Conservation (phyloP, 2,329 filamentous ascomycete species). For the Venturiaceae sp. region DNA sequence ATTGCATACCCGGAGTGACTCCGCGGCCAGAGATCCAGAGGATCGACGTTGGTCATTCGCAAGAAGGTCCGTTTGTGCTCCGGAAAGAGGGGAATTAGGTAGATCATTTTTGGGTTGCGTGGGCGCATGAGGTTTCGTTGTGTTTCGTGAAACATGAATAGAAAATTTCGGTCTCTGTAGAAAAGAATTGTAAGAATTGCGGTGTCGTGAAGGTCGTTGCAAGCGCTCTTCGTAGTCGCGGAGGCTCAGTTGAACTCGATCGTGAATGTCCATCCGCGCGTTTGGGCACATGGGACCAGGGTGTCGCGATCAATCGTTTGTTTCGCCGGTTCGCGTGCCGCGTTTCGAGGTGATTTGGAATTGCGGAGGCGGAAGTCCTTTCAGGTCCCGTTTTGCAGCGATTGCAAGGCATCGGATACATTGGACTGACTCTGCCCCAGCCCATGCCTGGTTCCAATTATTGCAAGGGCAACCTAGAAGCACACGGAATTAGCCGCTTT, state of each 20-base stretch:
- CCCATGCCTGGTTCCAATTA: slow-evolving; percentile 20
- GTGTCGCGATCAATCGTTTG: background rate
- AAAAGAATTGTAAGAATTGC: background rate
- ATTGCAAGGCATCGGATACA: background rate
- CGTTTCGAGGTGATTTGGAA: background rate
- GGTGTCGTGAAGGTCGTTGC: background rate
- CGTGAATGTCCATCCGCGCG: background rate
- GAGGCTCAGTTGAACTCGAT: background rate
- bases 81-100: background rate
- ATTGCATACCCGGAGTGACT: background rate
- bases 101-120: background rate
- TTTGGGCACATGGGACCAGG: background rate
- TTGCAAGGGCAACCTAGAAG: slow-evolving; percentile 23
- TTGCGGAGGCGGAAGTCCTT: background rate
- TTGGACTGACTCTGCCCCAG: background rate
- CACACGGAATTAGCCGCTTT: background rate
- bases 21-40: background rate
- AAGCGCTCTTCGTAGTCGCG: background rate
- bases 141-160: background rate
- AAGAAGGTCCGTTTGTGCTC: background rate
- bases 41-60: background rate
- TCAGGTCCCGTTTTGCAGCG: background rate
- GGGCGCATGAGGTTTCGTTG: background rate
- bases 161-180: too few relatives aligned
- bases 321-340: background rate